These are phyloP conservation scores for Microcyclospora tardicrescens DNA, from an alignment of 2,329 filamentous ascomycete species.

Conservation along the genomic window DNA sequence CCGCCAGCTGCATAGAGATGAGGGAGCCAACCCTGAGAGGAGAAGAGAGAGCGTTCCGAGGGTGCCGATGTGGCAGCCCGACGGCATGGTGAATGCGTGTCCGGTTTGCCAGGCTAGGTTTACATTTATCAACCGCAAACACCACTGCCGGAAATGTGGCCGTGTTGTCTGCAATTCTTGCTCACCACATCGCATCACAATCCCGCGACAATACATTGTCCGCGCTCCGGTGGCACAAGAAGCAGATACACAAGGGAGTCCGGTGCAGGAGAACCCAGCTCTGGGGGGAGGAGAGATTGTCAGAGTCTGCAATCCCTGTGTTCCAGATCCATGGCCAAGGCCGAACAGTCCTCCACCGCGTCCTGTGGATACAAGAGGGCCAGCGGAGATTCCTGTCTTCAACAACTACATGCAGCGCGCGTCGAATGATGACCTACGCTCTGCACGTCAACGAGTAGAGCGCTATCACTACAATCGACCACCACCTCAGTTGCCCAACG, in stretches of 20 bases:
- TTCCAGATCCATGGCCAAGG: conserved; percentile 43
- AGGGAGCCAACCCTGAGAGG: neutral
- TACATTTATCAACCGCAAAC: conserved; percentile 74
- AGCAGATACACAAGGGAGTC: conserved; percentile 27
- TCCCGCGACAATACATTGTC: conserved; percentile 86
- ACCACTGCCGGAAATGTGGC: conserved; percentile 93
- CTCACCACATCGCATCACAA: conserved; percentile 89
- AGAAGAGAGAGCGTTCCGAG: conserved; percentile 32
- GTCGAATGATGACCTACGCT: no score
- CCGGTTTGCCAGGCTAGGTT: conserved; percentile 74
- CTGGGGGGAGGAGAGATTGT: conserved; percentile 55
- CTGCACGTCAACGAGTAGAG: neutral
- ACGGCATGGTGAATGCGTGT: conserved; percentile 67
- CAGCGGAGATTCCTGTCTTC: no score
- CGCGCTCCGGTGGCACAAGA: conserved; percentile 45
- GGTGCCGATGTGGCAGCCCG: conserved; percentile 76
- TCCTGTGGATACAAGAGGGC: no score
- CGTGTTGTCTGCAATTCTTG: conserved; percentile 80
- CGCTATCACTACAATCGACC: conserved; percentile 3
- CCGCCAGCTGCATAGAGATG: neutral
- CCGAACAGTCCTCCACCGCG: conserved; percentile 1
- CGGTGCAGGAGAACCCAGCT: conserved; percentile 33
- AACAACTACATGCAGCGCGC: no score
- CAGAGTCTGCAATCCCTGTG: conserved; percentile 59
- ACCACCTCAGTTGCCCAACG: neutral